These are phyloP conservation scores for Claviceps sorghi DNA, from an alignment of 2,329 filamentous ascomycete genomes.

Conservation along the genomic window DNA sequence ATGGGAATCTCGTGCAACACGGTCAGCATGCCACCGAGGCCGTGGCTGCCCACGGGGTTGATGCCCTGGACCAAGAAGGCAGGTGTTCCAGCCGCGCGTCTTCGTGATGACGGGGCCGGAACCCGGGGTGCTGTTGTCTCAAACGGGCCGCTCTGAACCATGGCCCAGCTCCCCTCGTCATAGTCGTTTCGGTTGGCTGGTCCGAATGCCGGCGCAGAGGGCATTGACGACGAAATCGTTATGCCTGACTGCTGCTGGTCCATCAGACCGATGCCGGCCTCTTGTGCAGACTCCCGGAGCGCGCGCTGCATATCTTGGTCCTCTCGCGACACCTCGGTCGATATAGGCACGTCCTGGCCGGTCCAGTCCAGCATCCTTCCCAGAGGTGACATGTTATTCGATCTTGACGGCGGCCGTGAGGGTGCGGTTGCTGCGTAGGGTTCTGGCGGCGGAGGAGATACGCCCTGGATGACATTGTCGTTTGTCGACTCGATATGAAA, in stretches of 20 bases:
- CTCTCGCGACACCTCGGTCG: conserved; percentile 24
- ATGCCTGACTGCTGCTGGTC: conserved; percentile 41
- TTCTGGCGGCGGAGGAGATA: conserved; percentile 26
- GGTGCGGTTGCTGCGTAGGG: conserved; percentile 31
- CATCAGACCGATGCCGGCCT: conserved; percentile 29
- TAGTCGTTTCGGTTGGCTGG: conserved; percentile 44
- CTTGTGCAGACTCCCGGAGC: conserved; percentile 38
- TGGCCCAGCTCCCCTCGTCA: conserved; percentile 41
- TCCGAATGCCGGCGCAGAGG: conserved; percentile 35
- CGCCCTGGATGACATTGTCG: conserved; percentile 28
- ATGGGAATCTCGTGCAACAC: conserved; percentile 47
- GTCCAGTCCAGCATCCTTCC: conserved; percentile 36
- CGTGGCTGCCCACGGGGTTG: conserved; percentile 21
- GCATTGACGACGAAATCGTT: conserved; percentile 21
- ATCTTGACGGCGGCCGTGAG: conserved; percentile 48
- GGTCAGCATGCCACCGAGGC: conserved; percentile 39
- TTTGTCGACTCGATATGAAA: conserved; percentile 43
- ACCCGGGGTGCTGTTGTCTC: conserved; percentile 10
- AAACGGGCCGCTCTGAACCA: conserved; percentile 30
- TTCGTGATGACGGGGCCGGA: conserved; percentile 26
- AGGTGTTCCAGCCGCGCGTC: conserved; percentile 27
- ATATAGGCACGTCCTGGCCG: conserved; percentile 24
- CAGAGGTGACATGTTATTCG: conserved; percentile 41
- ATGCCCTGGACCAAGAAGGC: conserved; percentile 33
- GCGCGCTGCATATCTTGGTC: conserved; percentile 43